Evolutionary conservation across 2,329 filamentous ascomycete genomes (phyloP), one percentile per base, ranked within the genome.

Genomic region (Sarocladium kiliense): DNA sequence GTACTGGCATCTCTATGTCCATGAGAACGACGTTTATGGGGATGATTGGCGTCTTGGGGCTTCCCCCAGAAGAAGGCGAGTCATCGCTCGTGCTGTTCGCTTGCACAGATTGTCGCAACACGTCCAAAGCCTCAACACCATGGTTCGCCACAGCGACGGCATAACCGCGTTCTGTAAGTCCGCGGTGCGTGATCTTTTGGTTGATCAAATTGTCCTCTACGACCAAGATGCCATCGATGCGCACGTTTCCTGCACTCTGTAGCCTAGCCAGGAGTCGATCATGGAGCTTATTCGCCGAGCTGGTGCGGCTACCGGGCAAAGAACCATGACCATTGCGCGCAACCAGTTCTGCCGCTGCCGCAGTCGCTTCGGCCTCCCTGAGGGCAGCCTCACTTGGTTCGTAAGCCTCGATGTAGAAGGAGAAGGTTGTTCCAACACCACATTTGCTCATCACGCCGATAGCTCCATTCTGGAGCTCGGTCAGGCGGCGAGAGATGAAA

Each of bases 401-500:
- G 58, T 72, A 72, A 0, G 84, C 79, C 61, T 86, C 82, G 56
- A 91, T 80, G 66, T 88, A 91, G 66, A 92, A 91, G 0, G 84
- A 84, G 68, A 91, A 91, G 0, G 83, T 89, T 59, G 84, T 88
- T 1, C 88, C 88, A n/a, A 82, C 78, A 1, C 86, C 87, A 2
- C 81, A 76, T 58, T 82, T 74, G n/a, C 84, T 87, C 1, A 80
- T 76, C 5, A 93, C 86, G 2, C 88, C 89, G 47, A 94, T 91
- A 58, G 89, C 85, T 3, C 89, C 89, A 19, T 88, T 88, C 66
- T 92, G 88, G 11, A 93, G 74, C 65, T 93, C 89, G 0, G 88
- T 89, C n/a, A 94, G 76, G 55, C 89, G 82, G 23, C 88, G 80
- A 36, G 85, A 89, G 60, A 93, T 92, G 67, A 91, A 93, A 0